Evolutionary conservation across 768 basidiomycete genomes (phyloP), one percentile per base, ranked within the genome.

Genomic region (Boletus bicolor): DNA sequence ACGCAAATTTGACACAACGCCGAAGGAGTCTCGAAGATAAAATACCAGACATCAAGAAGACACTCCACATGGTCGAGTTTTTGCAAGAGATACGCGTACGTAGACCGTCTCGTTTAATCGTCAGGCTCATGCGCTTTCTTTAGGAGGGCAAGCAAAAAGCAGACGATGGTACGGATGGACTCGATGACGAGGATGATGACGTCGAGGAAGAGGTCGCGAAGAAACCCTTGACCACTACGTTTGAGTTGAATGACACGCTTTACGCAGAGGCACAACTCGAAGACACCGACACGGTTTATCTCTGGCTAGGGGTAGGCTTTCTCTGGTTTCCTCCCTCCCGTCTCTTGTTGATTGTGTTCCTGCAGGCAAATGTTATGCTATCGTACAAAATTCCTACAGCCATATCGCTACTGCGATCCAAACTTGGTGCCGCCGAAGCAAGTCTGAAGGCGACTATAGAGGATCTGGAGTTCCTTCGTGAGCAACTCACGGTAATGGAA

Each of bases 401-500:
- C 2, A 81, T 88, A 53, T 69, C 79, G 1, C 80, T 98, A 8
- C 76, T 99, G 0, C 72, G 79, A 53, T 80, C 82, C 26, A 98
- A 98, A 72, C 82, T 95, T 30, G 72, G 76, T 0, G 77, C 80
- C 0, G 95, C 95, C 0, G 81, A 91, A 66, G 74, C 73, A 12
- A 82, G 77, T 53, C 73, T 96, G 49, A 66, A 76, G 28, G 85
- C 86, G 67, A 84, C 87, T 0, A 76, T 87, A 42, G 92, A 95
- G 64, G 97, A 98, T 69, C 77, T 97, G 21, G 93, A 94, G 67
- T 99, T 91, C 69, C 73, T 98, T 56, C 78, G 93, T 49, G 97
- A 98, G 67, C 97, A 99, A 71, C 79, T 94, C 50, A 98, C 97
- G 5, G 83, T 97, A 10, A 97, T 98, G 91, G 95, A 99, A 68